Base-by-base conservation (phyloP, 2,329 filamentous ascomycete species). In the Talaromyces atroroseus region DNA sequence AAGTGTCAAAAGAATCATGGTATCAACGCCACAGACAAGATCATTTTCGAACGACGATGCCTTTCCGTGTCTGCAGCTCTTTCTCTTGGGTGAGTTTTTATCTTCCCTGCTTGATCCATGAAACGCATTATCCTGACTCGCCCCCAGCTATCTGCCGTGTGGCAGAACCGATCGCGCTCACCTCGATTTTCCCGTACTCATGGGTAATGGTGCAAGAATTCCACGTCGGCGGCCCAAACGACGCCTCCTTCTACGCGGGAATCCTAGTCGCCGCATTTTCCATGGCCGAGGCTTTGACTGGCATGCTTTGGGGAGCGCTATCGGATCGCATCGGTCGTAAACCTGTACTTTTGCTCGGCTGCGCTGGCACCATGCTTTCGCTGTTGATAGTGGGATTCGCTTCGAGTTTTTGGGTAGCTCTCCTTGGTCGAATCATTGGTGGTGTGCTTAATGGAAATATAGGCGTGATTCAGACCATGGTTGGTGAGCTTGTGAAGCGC, bases 371-470 rank as follows among this genome's bases (percentile, higher is more conserved):
- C 12, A 86, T 94, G 77, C 72, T 90, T 53, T 94, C 89, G 62
- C 84, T 96, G 74, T 70, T 96, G 54, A 79, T 92, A 65, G 89
- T 96, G 8, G 92, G 92, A 29, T 84, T 96, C 65, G 85, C 91
- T 7, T 79, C 82, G 52, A 95, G 88, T 70, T 89, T 96, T 63
- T 92, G 89, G 87, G 73, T 92, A 57, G 92, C 92, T 16, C 76
- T 96, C 46, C 66, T 83, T 29, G 91, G 90, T 14, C 81, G 92
- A 65, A 82, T 86, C 46, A 69, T 94, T 14, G 92, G 90, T 44
- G 91, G 92, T 21, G 78, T 92, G 12, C 78, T 96, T 55, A 96
- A 96, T 71, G 92, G 92, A 58, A 96, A 96, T 67, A 90, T 95
- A 63, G 91, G 89, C 26, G 89, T 94, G 36, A 90, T 94, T 62